Percentiles rank a stretch among this genome's conserved stretches.
Evolutionary conservation across 2,329 filamentous ascomycete species (phyloP).

Genomic region (Conoideocrella luteorostrata): DNA sequence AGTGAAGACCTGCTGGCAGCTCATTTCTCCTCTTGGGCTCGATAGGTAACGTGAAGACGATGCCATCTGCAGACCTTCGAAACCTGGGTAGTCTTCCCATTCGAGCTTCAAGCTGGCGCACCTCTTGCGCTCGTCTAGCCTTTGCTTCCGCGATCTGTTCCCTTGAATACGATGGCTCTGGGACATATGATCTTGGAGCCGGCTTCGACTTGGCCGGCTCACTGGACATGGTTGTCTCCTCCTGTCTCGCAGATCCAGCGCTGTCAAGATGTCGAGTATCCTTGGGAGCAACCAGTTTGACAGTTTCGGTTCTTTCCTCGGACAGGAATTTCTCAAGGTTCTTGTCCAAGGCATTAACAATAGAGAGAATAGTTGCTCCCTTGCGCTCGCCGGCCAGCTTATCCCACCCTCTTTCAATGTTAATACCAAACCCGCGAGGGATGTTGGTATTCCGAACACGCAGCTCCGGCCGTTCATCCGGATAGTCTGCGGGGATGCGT

Average conservation of each 20-base stretch:
- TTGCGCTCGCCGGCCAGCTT: slow-evolving; percentile 50
- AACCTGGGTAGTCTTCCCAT: slow-evolving; percentile 63
- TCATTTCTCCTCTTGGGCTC: slow-evolving; percentile 55
- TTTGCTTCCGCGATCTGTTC: slow-evolving; percentile 58
- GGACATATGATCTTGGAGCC: slow-evolving; percentile 26
- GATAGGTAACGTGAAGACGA: slow-evolving; percentile 64
- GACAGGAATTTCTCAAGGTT: slow-evolving; percentile 64
- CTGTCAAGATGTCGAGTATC: slow-evolving; percentile 45
- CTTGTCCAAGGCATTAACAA: slow-evolving; percentile 66
- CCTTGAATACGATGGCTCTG: slow-evolving; percentile 44
- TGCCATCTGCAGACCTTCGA: slow-evolving; percentile 61
- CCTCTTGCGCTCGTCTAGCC: slow-evolving; percentile 57
- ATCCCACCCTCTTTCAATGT: slow-evolving; percentile 70
- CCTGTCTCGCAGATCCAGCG: slow-evolving; percentile 5
- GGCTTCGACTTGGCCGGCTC: slow-evolving; percentile 10
- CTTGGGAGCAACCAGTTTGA: slow-evolving; percentile 59
- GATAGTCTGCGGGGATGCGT: slow-evolving; percentile 58
- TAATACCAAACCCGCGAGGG: slow-evolving; percentile 65
- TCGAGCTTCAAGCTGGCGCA: slow-evolving; percentile 67
- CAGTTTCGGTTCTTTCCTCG: slow-evolving; percentile 62
- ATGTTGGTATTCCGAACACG: slow-evolving; percentile 63
- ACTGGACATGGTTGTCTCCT: slow-evolving; percentile 6
- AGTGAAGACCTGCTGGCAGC: slow-evolving; percentile 54
- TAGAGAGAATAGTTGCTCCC: slow-evolving; percentile 54
- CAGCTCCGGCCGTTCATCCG: slow-evolving; percentile 49